These are phyloP conservation scores for Pythium rishiriense DNA, from an alignment of 352 stramenopile genomes.

Conservation along the genomic window DNA sequence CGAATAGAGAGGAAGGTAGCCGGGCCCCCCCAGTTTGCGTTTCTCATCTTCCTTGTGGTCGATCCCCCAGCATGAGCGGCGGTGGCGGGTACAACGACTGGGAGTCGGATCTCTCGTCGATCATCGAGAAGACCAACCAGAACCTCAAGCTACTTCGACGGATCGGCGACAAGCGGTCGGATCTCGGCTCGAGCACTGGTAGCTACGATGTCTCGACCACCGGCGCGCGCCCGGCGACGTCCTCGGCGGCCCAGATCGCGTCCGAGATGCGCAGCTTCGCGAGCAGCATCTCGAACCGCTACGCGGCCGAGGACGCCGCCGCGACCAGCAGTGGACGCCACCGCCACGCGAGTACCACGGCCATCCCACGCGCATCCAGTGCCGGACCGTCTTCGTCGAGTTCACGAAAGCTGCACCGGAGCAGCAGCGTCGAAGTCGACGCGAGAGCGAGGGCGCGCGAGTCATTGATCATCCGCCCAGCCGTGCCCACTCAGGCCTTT, in stretches of 20 bases:
- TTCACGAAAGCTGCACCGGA: conserved; percentile 19
- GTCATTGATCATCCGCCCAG: conserved; percentile 28
- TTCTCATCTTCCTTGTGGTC: neutral
- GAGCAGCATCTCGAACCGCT: conserved; percentile 29
- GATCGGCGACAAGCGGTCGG: conserved; percentile 73
- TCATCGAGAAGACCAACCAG: conserved; percentile 89
- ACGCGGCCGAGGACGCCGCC: conserved; percentile 22
- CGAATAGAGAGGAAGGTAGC: neutral
- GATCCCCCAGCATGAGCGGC: conserved; percentile 41
- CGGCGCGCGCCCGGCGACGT: conserved; percentile 14
- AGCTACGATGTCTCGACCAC: conserved; percentile 46
- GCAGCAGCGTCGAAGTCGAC: conserved; percentile 25
- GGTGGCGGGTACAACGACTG: conserved; percentile 56
- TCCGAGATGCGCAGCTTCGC: conserved; percentile 30
- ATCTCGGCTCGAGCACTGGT: conserved; percentile 15
- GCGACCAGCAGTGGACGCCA: neutral
- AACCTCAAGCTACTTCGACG: conserved; percentile 83
- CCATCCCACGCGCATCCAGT: conserved; percentile 17
- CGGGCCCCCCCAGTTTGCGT: neutral
- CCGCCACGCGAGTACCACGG: conserved; percentile 13
- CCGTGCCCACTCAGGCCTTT: conserved; percentile 5
- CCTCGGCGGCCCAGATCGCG: conserved; percentile 26
- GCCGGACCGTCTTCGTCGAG: neutral
- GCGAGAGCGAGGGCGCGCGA: conserved; percentile 20
- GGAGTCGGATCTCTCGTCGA: conserved; percentile 82